Evolutionary conservation across 257 asterid species (phyloP), one percentile per base, ranked within the genome.

Genomic region (Schizonepeta tenuifolia): DNA sequence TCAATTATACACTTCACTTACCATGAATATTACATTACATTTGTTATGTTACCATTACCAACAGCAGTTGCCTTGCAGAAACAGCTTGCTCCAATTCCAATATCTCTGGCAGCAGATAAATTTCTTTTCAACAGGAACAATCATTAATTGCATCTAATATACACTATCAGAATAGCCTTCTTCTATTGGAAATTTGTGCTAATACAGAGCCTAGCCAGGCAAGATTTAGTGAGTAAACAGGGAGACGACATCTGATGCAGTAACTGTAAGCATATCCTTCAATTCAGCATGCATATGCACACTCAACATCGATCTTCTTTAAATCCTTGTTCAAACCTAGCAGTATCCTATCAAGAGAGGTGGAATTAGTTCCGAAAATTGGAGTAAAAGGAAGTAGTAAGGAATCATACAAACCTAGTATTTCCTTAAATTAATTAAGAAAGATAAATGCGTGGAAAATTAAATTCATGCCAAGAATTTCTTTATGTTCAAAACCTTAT

Each of bases 31-130:
- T n/a, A n/a, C 97, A 72, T n/a, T n/a, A 91, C 97, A 76, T 89
- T 94, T 17, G 95, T 85, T 59, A 94, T 87, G 57, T 85, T 51
- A 50, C 97, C 97, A 4, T n/a, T n/a, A n/a, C n/a, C n/a, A n/a
- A 83, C 91, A 94, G 83, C 80, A 91, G 71, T 54, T 92, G 90
- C 57, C 96, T 92, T 28, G 99, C 95, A 70, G 73, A 79, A 76
- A 91, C 95, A 74, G 93, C 98, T 89, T 94, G 99, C 87, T 94
- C 99, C 78, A 91, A 97, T 71, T n/a, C n/a, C n/a, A n/a, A n/a
- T n/a, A 94, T 94, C 93, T 94, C 99, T n/a, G 38, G 97, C 95
- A 26, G 96, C 76, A 6, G 93, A 77, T 72, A 94, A 81, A 67
- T 86, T 90, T 84, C 99, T 84, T 86, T 75, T 86, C 81, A 94